A percentile compares a stretch with the other conserved stretches of the same genome.
These are phyloP conservation scores for Myrica gale DNA, from an alignment of 306 rosid species.

Conservation along the genomic window DNA sequence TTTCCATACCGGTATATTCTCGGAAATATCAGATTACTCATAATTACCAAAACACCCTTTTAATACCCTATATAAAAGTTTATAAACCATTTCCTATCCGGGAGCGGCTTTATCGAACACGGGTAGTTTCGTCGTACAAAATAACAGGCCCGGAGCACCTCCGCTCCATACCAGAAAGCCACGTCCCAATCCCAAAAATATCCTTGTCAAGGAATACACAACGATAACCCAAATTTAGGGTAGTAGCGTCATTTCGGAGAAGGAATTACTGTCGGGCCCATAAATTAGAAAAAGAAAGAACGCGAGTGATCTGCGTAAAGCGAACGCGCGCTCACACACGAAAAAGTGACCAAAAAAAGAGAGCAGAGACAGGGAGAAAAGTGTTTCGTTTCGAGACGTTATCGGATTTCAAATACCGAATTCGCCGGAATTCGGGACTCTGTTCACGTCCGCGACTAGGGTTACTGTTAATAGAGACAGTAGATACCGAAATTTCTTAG, in stretches of 20 bases:
- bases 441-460: slow-evolving; percentile 74
- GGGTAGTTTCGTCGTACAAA: slow-evolving; percentile 38
- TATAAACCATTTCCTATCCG: too few relatives aligned
- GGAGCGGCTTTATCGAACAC: slow-evolving; percentile 13
- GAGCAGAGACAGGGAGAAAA: slow-evolving; percentile 21
- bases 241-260: slow-evolving; percentile 5
- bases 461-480: slow-evolving; percentile 1
- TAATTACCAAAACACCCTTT: slow-evolving; percentile 28
- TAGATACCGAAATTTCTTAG: background rate
- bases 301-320: slow-evolving; percentile 42
- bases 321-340: background rate
- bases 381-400: slow-evolving; percentile 67
- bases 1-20: slow-evolving; percentile 30
- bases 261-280: slow-evolving; percentile 33
- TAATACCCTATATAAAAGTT: too few relatives aligned
- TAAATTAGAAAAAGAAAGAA: slow-evolving; percentile 32
- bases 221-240: slow-evolving; percentile 9
- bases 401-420: slow-evolving; percentile 75
- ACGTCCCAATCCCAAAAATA: background rate
- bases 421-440: slow-evolving; percentile 78
- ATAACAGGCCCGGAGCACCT: slow-evolving; percentile 33
- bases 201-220: background rate
- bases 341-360: too few relatives aligned
- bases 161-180: slow-evolving; percentile 42
- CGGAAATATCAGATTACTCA: background rate